A percentile compares a stretch with the other conserved stretches of the same genome.
phyloP scores from a whole-genome alignment of 129 eudicot species.

The Tagetes erecta region DNA sequence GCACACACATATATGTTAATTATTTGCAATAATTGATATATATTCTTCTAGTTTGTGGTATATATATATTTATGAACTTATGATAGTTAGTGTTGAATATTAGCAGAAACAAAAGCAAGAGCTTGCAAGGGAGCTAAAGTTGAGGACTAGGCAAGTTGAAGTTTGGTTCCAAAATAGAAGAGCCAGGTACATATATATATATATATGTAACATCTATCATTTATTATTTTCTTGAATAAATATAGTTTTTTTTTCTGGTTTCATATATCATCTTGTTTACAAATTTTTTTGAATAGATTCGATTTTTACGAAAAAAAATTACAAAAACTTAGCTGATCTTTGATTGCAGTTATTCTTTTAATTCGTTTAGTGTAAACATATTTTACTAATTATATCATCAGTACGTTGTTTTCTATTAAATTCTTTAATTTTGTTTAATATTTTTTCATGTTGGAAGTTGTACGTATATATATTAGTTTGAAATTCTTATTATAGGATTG shows the following conservation, averaged over 20 bases:
- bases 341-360: neutral
- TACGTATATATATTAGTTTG: neutral
- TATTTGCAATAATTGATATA: no score
- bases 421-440: neutral
- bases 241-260: neutral
- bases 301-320: neutral
- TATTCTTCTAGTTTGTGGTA: neutral
- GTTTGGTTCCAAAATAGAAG: constrained; percentile 97
- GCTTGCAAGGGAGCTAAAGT: constrained; percentile 72
- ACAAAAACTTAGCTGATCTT: neutral
- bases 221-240: neutral
- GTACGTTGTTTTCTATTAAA: neutral
- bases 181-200: constrained; percentile 58
- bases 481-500: neutral
- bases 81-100: constrained; percentile 33
- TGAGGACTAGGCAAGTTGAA: constrained; percentile 92
- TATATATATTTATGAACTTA: constrained; percentile 13
- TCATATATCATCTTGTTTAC: neutral
- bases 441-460: neutral
- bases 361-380: neutral
- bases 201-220: neutral
- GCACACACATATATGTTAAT: neutral
- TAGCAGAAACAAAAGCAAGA: constrained; percentile 97
- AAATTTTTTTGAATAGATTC: neutral
- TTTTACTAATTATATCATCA: no score